phyloP scores from a whole-genome alignment of 2,329 filamentous ascomycete genomes.

The Teratosphaeria zuluensis region DNA sequence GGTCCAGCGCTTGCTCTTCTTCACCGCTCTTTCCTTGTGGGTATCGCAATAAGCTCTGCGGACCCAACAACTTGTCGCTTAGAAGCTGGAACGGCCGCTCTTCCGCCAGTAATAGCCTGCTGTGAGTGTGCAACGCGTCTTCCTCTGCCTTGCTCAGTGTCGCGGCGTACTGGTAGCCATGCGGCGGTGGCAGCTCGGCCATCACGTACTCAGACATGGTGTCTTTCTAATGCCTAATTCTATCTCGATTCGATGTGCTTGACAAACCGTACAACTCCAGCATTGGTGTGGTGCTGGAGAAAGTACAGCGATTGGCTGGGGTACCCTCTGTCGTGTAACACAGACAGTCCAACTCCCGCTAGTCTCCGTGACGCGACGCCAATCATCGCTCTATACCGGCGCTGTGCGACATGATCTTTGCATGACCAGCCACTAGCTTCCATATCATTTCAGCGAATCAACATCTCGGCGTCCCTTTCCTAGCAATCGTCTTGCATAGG shows the following conservation, averaged over 20 bases:
- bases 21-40: slow-evolving; percentile 29
- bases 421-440: neutral
- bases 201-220: neutral
- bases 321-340: no score
- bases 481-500: neutral
- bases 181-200: neutral
- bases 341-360: neutral
- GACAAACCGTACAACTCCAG: no score
- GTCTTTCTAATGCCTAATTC: neutral
- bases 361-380: neutral
- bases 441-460: neutral
- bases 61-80: slow-evolving; percentile 65
- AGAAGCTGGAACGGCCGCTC: slow-evolving; percentile 87
- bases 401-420: no score
- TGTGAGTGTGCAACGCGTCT: slow-evolving; percentile 74
- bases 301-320: no score
- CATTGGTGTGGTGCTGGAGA: no score
- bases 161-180: slow-evolving; percentile 7
- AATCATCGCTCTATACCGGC: neutral
- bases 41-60: slow-evolving; percentile 60
- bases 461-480: neutral
- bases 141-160: slow-evolving; percentile 21
- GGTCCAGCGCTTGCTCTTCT: slow-evolving; percentile 36
- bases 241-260: no score
- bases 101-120: slow-evolving; percentile 76